These are phyloP conservation scores for Chamaecrista fasciculata DNA, from an alignment of 306 rosid species.

Conservation along the genomic window DNA sequence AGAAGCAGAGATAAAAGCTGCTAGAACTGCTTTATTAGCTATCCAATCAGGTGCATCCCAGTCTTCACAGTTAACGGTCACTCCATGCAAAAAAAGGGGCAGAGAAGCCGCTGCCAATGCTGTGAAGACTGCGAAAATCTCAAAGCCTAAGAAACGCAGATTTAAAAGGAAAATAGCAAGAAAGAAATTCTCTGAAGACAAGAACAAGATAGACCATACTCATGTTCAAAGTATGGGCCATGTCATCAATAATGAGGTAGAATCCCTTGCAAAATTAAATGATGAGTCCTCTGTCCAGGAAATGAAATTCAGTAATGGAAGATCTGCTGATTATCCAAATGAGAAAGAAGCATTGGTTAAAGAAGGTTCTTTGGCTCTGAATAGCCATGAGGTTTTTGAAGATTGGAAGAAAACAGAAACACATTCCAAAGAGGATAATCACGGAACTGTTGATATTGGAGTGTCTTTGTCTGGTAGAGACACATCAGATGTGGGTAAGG, in stretches of 20 bases:
- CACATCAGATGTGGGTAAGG: conserved; percentile 2
- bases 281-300: conserved; percentile 21
- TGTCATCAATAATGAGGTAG: conserved; percentile 5
- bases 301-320: conserved; percentile 17
- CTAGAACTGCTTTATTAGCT: conserved; percentile 89
- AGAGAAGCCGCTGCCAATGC: conserved; percentile 26
- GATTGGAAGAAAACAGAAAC: conserved; percentile 34
- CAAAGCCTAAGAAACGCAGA: conserved; percentile 51
- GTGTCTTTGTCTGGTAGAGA: conserved; percentile 12
- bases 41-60: conserved; percentile 51
- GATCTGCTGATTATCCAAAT: conserved; percentile 12
- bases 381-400: conserved; percentile 19
- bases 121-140: conserved; percentile 38
- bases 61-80: conserved; percentile 59
- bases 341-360: conserved; percentile 32
- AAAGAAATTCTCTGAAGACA: conserved; percentile 34
- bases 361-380: conserved; percentile 30
- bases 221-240: conserved; percentile 17
- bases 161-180: conserved; percentile 44
- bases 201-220: conserved; percentile 10
- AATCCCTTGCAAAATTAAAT: conserved; percentile 4
- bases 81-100: conserved; percentile 58
- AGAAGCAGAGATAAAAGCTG: conserved; percentile 93
- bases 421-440: conserved; percentile 22
- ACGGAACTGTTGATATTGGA: conserved; percentile 23